Evolutionary conservation across 306 rosid genomes (phyloP).

Genomic region (Sindora glabra): DNA sequence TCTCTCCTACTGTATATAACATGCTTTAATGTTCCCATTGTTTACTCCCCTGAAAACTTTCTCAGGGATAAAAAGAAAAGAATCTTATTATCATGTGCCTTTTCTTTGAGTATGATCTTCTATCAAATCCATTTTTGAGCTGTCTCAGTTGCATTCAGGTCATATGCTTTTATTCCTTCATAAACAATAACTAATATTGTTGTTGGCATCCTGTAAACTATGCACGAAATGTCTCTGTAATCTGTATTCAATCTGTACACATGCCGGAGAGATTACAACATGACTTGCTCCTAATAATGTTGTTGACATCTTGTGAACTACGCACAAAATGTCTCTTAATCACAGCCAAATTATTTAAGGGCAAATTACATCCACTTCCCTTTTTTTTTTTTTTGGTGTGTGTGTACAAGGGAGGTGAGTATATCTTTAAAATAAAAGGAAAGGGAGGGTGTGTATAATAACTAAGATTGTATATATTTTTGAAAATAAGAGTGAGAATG

Average conservation of each 20-base stretch:
- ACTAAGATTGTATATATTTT: too few relatives aligned
- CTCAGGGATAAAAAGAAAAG: neutral
- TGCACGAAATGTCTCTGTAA: slow-evolving; percentile 18
- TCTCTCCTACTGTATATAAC: slow-evolving; percentile 2
- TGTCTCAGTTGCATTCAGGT: slow-evolving; percentile 9
- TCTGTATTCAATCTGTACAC: slow-evolving; percentile 24
- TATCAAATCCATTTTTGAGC: slow-evolving; percentile 22
- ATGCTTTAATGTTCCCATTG: slow-evolving; percentile 3
- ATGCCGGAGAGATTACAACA: slow-evolving; percentile 4
- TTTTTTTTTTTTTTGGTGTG: too few relatives aligned
- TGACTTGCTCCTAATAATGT: neutral
- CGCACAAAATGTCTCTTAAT: too few relatives aligned
- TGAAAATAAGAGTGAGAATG: too few relatives aligned
- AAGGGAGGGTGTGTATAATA: too few relatives aligned
- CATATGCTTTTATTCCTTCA: neutral
- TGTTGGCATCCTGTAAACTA: neutral
- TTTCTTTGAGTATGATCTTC: neutral
- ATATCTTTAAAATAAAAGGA: too few relatives aligned
- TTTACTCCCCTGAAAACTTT: too few relatives aligned
- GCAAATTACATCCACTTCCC: too few relatives aligned
- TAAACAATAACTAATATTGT: slow-evolving; percentile 3
- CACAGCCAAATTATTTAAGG: too few relatives aligned
- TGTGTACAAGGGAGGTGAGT: too few relatives aligned
- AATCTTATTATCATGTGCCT: slow-evolving; percentile 17
- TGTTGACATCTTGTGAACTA: too few relatives aligned